Conservation (phyloP, 129 eudicot genomes). For the Centaurea solstitialis region DNA sequence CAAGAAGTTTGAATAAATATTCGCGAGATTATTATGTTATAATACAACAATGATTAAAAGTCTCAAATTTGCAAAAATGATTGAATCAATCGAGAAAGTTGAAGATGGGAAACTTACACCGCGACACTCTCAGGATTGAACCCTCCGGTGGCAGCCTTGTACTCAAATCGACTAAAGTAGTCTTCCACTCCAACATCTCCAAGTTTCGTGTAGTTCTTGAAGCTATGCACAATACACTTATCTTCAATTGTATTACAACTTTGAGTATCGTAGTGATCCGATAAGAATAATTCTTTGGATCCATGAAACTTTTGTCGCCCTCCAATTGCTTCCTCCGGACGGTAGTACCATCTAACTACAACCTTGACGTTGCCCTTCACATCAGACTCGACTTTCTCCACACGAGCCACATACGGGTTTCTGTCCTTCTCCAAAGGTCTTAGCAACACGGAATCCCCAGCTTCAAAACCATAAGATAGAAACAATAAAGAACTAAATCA, state of each 20-base stretch:
- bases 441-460: slow-evolving; percentile 71
- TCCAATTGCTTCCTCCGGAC: slow-evolving; percentile 72
- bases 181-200: slow-evolving; percentile 69
- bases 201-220: slow-evolving; percentile 68
- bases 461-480: slow-evolving; percentile 34
- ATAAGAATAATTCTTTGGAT: slow-evolving; percentile 59
- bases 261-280: slow-evolving; percentile 67
- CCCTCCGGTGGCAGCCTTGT: slow-evolving; percentile 66
- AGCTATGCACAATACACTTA: slow-evolving; percentile 65
- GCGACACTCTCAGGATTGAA: slow-evolving; percentile 73
- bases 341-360: slow-evolving; percentile 66
- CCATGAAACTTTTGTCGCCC: slow-evolving; percentile 78
- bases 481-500: slow-evolving; percentile 12
- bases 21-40: neutral
- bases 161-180: slow-evolving; percentile 69
- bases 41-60: neutral
- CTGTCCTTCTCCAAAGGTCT: slow-evolving; percentile 46
- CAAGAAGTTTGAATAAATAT: neutral
- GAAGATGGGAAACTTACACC: slow-evolving; percentile 34
- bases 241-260: slow-evolving; percentile 69
- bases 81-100: neutral
- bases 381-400: slow-evolving; percentile 65
- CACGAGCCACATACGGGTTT: slow-evolving; percentile 69
- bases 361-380: slow-evolving; percentile 53
- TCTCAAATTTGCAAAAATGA: neutral